Conservation (phyloP, 495 filamentous ascomycete genomes). For the Chaetomidium leptoderma region DNA sequence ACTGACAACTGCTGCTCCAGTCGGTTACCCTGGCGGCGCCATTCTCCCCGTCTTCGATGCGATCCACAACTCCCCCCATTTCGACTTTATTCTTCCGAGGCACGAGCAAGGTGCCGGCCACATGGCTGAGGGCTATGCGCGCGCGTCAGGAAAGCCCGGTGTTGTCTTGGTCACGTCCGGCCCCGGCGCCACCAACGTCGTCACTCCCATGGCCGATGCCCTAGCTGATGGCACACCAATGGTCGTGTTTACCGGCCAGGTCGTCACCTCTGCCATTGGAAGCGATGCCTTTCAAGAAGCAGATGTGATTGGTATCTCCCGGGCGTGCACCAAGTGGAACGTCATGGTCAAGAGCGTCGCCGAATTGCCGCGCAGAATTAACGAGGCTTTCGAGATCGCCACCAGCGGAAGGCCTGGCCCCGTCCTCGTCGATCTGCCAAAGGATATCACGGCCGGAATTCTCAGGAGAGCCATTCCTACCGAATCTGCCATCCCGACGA, state of each 20-base stretch:
- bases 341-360: constrained; percentile 78
- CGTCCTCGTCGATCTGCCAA: constrained; percentile 75
- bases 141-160: constrained; percentile 68
- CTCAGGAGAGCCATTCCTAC: constrained; percentile 66
- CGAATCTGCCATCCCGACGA: constrained; percentile 55
- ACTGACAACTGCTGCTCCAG: constrained; percentile 30
- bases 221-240: constrained; percentile 74
- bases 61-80: constrained; percentile 75
- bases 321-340: constrained; percentile 81
- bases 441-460: constrained; percentile 69
- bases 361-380: constrained; percentile 71
- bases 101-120: constrained; percentile 80
- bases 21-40: constrained; percentile 74
- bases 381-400: constrained; percentile 82
- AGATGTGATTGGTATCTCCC: constrained; percentile 70
- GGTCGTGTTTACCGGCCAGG: constrained; percentile 77
- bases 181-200: constrained; percentile 72
- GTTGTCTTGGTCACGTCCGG: constrained; percentile 77
- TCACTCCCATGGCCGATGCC: constrained; percentile 76
- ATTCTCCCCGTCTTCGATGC: constrained; percentile 83
- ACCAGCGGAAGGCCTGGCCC: constrained; percentile 71
- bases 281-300: constrained; percentile 80
- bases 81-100: constrained; percentile 69
- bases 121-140: constrained; percentile 77
- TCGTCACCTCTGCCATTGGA: constrained; percentile 66